Evolutionary conservation across 192 early-diverging fungal genomes (phyloP).

Genomic region (Podila clonocystis): DNA sequence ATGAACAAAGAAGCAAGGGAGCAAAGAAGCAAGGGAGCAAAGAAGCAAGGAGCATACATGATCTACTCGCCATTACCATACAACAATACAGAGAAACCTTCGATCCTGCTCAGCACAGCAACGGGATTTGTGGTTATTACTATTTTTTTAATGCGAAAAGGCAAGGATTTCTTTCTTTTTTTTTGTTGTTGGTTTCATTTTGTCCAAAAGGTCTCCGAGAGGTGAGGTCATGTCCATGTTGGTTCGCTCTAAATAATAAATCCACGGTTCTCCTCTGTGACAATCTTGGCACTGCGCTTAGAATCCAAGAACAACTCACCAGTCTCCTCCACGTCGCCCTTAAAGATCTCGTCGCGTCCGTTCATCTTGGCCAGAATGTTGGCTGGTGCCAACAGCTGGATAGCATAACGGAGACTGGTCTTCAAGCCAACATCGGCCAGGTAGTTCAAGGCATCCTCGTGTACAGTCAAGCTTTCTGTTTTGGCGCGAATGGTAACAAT

Average conservation of each 20-base stretch:
- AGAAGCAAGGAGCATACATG: no score
- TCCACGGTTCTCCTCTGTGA: slow-evolving; percentile 59
- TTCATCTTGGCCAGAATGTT: slow-evolving; percentile 88
- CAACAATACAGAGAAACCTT: no score
- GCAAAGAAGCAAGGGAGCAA: no score
- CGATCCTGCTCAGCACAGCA: no score
- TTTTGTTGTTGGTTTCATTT: no score
- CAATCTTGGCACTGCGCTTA: slow-evolving; percentile 80
- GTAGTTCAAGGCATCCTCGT: slow-evolving; percentile 80
- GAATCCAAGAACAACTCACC: slow-evolving; percentile 90
- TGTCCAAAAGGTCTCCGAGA: no score
- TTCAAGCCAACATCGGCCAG: slow-evolving; percentile 88
- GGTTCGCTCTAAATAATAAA: slow-evolving; percentile 26
- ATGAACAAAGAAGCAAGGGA: no score
- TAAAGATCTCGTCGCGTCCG: slow-evolving; percentile 81
- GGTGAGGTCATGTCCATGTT: no score
- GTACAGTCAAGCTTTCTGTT: slow-evolving; percentile 83
- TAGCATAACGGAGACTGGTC: slow-evolving; percentile 93
- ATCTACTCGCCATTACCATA: no score
- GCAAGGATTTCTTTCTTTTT: no score
- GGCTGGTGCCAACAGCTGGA: slow-evolving; percentile 94
- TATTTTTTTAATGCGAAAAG: no score
- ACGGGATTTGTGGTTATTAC: no score
- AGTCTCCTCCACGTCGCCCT: slow-evolving; percentile 90
- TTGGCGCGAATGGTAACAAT: slow-evolving; percentile 96